phyloP scores from a whole-genome alignment of 2,329 filamentous ascomycete genomes.

The Colletotrichum chrysophilum region DNA sequence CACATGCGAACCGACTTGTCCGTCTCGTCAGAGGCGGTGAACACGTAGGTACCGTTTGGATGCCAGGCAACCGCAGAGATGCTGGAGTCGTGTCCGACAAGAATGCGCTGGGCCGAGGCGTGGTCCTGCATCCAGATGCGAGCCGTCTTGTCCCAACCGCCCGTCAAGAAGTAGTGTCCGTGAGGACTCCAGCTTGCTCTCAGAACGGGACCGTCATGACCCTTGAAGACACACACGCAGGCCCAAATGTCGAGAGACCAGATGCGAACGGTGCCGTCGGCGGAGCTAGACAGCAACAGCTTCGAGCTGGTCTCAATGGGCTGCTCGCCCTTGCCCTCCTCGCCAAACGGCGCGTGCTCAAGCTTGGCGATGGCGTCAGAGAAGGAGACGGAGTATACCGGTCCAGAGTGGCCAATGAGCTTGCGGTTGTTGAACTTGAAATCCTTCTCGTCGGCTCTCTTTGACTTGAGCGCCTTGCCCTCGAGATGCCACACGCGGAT shows the following conservation, averaged over 20 bases:
- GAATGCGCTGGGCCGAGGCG: slow-evolving; percentile 84
- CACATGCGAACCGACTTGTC: slow-evolving; percentile 97
- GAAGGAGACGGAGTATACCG: slow-evolving; percentile 89
- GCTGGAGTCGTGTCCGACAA: slow-evolving; percentile 91
- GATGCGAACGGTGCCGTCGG: slow-evolving; percentile 85
- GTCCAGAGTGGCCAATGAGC: slow-evolving; percentile 87
- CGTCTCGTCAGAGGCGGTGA: slow-evolving; percentile 84
- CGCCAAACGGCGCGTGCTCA: slow-evolving; percentile 55
- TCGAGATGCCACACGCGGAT: slow-evolving; percentile 94
- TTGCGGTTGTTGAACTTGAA: slow-evolving; percentile 68
- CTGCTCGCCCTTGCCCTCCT: slow-evolving; percentile 46
- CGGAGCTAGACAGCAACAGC: slow-evolving; percentile 85
- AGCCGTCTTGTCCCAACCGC: slow-evolving; percentile 87
- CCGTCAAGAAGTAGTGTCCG: slow-evolving; percentile 92
- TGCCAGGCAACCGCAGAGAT: slow-evolving; percentile 95
- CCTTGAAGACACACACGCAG: slow-evolving; percentile 93
- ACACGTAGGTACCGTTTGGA: slow-evolving; percentile 90
- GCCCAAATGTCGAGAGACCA: slow-evolving; percentile 94
- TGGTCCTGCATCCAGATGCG: slow-evolving; percentile 93
- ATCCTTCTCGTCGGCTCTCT: slow-evolving; percentile 63
- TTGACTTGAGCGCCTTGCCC: slow-evolving; percentile 78
- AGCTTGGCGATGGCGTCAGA: slow-evolving; percentile 70
- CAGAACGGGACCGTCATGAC: slow-evolving; percentile 89
- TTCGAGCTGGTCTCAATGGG: slow-evolving; percentile 64
- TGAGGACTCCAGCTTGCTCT: slow-evolving; percentile 89